A percentile compares a stretch with the other conserved stretches of the same genome.
Conservation (phyloP, 495 filamentous ascomycete species). For the Monascus purpureus region DNA sequence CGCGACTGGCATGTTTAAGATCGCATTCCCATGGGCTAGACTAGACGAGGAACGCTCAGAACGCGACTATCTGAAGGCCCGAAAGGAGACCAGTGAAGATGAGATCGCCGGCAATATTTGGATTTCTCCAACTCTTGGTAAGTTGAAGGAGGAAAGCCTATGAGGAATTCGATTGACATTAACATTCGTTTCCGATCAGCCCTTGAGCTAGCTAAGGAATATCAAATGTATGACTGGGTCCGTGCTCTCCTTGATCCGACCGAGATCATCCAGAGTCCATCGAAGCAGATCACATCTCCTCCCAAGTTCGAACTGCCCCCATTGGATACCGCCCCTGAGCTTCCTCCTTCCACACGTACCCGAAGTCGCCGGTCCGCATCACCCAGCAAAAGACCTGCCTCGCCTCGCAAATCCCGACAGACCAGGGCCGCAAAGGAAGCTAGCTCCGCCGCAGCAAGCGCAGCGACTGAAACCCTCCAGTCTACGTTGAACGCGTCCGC, state of each 20-base stretch:
- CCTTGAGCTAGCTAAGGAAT: conserved; percentile 70
- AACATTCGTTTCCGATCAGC: conserved; percentile 31
- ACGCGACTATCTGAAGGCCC: conserved; percentile 69
- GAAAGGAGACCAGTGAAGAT: conserved; percentile 64
- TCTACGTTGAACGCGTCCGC: conserved; percentile 33
- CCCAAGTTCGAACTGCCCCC: conserved; percentile 47
- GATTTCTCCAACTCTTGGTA: conserved; percentile 75
- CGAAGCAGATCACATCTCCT: conserved; percentile 56
- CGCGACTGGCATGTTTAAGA: conserved; percentile 99
- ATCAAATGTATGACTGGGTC: conserved; percentile 75
- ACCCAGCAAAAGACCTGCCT: conserved; percentile 42
- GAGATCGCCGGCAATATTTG: conserved; percentile 96
- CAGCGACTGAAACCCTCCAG: conserved; percentile 36
- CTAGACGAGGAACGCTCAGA: conserved; percentile 72
- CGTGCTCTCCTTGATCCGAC: conserved; percentile 72
- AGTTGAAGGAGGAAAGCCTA: conserved; percentile 10
- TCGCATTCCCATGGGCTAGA: conserved; percentile 87
- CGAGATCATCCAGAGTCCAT: conserved; percentile 44
- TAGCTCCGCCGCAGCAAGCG: conserved; percentile 29
- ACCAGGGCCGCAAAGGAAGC: conserved; percentile 42
- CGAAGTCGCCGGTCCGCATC: conserved; percentile 43
- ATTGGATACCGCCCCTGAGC: conserved; percentile 24
- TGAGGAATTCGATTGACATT: not conserved
- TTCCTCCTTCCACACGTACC: conserved; percentile 22
- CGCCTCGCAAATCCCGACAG: conserved; percentile 61